Percentiles rank a stretch among this genome's conserved stretches.
These are phyloP conservation scores for Blastomyces parvus DNA, from an alignment of 2,329 filamentous ascomycete genomes.

Conservation along the genomic window DNA sequence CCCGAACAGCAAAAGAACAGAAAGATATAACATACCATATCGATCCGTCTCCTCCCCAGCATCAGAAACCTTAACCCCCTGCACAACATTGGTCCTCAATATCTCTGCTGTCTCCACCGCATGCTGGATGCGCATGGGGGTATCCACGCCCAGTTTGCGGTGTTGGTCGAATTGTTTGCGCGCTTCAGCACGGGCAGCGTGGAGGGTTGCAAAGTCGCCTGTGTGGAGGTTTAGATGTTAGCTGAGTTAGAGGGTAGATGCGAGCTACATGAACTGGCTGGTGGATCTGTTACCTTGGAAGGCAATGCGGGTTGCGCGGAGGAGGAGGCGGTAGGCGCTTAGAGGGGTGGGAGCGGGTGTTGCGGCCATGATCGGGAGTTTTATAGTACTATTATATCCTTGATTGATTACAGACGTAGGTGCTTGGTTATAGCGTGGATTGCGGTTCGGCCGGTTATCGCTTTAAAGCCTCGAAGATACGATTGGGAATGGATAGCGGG, in stretches of 20 bases:
- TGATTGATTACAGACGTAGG: not conserved
- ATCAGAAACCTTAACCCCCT: slow-evolving; percentile 52
- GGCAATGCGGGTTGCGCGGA: slow-evolving; percentile 39
- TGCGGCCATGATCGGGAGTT: slow-evolving; percentile 4
- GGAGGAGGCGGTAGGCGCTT: slow-evolving; percentile 23
- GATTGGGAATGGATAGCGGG: not conserved
- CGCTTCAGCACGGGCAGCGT: slow-evolving; percentile 62
- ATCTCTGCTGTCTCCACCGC: slow-evolving; percentile 76
- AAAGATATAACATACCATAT: slow-evolving; percentile 27
- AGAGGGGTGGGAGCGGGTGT: slow-evolving; percentile 25
- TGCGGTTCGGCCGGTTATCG: not conserved
- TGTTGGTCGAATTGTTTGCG: slow-evolving; percentile 64
- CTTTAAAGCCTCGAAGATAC: not conserved
- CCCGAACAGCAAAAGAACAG: not conserved
- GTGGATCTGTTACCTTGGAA: slow-evolving; percentile 57
- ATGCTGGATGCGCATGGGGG: slow-evolving; percentile 59
- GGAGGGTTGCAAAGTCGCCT: slow-evolving; percentile 63
- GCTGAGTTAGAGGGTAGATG: not conserved
- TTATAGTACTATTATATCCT: not conserved
- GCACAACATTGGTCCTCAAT: slow-evolving; percentile 75
- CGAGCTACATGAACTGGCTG: not conserved
- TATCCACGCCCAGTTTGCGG: slow-evolving; percentile 50
- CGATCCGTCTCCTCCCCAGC: slow-evolving; percentile 30
- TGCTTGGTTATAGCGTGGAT: not conserved
- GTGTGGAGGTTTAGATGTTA: not conserved